phyloP scores from a whole-genome alignment of 2,329 filamentous ascomycete genomes.

The Claviceps monticola region DNA sequence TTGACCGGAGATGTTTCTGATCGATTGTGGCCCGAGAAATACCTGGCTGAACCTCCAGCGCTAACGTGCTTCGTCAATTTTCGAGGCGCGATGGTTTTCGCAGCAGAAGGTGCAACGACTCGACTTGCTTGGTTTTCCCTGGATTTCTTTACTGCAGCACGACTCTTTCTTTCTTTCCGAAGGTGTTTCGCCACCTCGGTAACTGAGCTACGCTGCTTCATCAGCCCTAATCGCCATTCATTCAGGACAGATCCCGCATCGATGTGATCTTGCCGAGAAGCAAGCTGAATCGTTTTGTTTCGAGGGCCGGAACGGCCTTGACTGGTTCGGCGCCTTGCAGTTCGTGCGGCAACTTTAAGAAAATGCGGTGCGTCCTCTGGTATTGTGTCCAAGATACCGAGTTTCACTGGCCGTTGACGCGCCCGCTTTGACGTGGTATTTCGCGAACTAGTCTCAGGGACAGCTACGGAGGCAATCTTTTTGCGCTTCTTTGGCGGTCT shows the following conservation, averaged over 20 bases:
- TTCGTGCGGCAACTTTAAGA: conserved; percentile 46
- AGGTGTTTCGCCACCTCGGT: conserved; percentile 11
- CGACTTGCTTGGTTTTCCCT: conserved; percentile 10
- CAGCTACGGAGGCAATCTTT: background rate
- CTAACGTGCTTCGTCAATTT: conserved; percentile 18
- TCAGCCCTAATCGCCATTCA: conserved; percentile 41
- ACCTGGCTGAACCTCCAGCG: conserved; percentile 15
- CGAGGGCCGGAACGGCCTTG: conserved; percentile 41
- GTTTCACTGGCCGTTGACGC: conserved; percentile 24
- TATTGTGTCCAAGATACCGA: conserved; percentile 49
- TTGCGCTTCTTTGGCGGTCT: background rate
- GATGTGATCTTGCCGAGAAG: conserved; percentile 44
- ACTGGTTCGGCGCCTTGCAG: conserved; percentile 31
- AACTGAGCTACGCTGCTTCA: conserved; percentile 27
- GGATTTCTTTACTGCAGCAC: conserved; percentile 10
- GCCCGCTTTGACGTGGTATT: background rate
- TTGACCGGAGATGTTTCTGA: background rate
- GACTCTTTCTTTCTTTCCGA: conserved; percentile 2
- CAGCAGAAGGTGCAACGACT: background rate
- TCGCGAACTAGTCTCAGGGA: background rate
- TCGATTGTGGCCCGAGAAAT: conserved; percentile 5
- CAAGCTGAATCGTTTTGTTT: conserved; percentile 45
- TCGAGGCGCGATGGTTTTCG: conserved; percentile 5
- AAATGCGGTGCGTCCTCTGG: conserved; percentile 40
- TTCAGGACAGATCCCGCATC: conserved; percentile 40